phyloP scores from a whole-genome alignment of 352 stramenopile genomes.

The Phytophthora chlamydospora region DNA sequence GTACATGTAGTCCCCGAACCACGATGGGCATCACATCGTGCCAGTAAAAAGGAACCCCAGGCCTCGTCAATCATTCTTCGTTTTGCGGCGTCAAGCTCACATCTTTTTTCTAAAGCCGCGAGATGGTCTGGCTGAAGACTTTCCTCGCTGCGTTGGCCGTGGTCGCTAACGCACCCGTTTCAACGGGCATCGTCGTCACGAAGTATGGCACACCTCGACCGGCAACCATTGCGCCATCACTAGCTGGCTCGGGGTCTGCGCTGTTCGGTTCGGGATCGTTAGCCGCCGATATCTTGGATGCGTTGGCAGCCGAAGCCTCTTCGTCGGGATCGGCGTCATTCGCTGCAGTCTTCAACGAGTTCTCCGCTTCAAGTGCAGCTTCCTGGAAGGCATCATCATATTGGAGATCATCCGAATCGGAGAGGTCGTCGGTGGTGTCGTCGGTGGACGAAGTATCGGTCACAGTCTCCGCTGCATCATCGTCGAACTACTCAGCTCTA shows the following conservation, averaged over 20 bases:
- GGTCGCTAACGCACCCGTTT: neutral
- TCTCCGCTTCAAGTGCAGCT: constrained; percentile 4
- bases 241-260: neutral
- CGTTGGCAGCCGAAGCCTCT: constrained; percentile 9
- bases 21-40: constrained; percentile 6
- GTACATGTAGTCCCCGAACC: constrained; percentile 2
- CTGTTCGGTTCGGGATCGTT: neutral
- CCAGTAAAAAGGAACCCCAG: constrained; percentile 6
- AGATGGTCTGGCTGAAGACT: constrained; percentile 14
- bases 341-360: constrained; percentile 11
- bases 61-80: constrained; percentile 14
- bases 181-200: constrained; percentile 9
- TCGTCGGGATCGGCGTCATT: constrained; percentile 11
- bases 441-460: constrained; percentile 13
- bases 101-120: neutral
- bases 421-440: neutral
- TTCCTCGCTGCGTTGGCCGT: constrained; percentile 5
- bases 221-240: neutral
- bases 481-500: constrained; percentile 22
- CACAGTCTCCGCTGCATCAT: constrained; percentile 15
- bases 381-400: constrained; percentile 1
- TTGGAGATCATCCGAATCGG: neutral
- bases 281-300: constrained; percentile 2
- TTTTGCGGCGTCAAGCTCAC: constrained; percentile 21
- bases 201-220: constrained; percentile 11